A percentile compares a stretch with the other conserved stretches of the same genome.
Evolutionary conservation across 1,284 basidiomycete genomes (phyloP).

Genomic region (Marasmius fiardii): DNA sequence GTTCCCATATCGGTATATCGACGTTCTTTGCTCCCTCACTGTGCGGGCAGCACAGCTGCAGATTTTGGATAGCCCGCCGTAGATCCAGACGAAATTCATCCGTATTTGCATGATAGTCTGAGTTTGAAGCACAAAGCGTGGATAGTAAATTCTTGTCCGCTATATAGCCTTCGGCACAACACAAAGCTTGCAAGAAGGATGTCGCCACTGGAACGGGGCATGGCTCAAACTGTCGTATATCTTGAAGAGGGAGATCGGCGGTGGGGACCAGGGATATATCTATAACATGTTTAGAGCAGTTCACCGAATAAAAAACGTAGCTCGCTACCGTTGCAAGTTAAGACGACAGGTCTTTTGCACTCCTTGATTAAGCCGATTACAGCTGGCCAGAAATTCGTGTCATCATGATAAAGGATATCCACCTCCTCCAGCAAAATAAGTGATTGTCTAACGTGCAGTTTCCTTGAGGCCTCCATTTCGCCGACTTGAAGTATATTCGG

Average conservation of each 20-base stretch:
- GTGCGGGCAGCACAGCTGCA: conserved; percentile 50
- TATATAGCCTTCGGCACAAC: conserved; percentile 51
- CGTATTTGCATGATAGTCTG: background rate
- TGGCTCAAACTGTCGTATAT: conserved; percentile 62
- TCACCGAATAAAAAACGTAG: conserved; percentile 24
- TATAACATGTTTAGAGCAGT: conserved; percentile 26
- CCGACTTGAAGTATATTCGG: background rate
- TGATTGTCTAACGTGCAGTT: conserved; percentile 62
- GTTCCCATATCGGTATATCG: conserved; percentile 1
- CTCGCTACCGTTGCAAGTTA: conserved; percentile 84
- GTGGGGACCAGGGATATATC: conserved; percentile 73
- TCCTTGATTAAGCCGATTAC: conserved; percentile 78
- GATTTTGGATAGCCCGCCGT: conserved; percentile 50
- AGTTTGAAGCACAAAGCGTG: conserved; percentile 29
- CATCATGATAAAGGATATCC: conserved; percentile 90
- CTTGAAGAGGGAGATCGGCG: conserved; percentile 75
- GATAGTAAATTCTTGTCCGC: conserved; percentile 32
- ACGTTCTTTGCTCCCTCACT: conserved; percentile 14
- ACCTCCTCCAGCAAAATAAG: conserved; percentile 96
- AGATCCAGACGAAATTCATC: conserved; percentile 43
- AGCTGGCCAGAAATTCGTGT: conserved; percentile 89
- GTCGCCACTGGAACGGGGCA: conserved; percentile 56
- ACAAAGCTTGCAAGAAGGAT: conserved; percentile 73
- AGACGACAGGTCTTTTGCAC: conserved; percentile 81
- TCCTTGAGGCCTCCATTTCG: background rate